phyloP scores from a whole-genome alignment of 345 rosid species.

The Gossypium longicalyx region DNA sequence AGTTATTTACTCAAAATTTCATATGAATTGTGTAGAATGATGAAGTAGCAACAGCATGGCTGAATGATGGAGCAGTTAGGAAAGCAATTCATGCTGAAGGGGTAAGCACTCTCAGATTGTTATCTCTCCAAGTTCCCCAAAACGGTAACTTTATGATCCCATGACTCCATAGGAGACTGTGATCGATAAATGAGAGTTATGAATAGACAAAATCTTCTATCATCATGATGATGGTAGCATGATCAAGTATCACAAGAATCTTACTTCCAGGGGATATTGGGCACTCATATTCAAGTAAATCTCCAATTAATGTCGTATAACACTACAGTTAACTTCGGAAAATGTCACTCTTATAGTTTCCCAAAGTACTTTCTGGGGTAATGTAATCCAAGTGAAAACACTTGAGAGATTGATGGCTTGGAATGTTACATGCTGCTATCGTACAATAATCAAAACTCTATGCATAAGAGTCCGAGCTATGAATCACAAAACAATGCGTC shows the following conservation, averaged over 20 bases:
- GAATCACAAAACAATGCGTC: neutral
- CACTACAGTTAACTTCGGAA: too few species aligned
- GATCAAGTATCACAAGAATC: constrained; percentile 78
- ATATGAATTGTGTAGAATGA: constrained; percentile 47
- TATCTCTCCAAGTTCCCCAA: neutral
- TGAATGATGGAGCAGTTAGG: constrained; percentile 63
- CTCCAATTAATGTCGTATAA: neutral
- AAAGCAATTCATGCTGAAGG: constrained; percentile 63
- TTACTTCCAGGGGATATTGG: constrained; percentile 59
- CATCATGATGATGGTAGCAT: constrained; percentile 65
- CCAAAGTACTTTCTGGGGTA: neutral
- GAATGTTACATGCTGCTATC: neutral
- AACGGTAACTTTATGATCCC: constrained; percentile 6
- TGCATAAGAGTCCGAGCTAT: neutral
- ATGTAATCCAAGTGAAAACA: neutral
- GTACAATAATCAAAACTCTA: neutral
- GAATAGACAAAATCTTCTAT: constrained; percentile 38
- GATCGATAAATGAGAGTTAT: constrained; percentile 51
- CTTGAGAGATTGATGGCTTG: neutral
- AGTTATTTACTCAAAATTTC: neutral
- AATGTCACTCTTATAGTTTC: too few species aligned
- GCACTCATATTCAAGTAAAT: constrained; percentile 79
- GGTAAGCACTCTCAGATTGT: constrained; percentile 29
- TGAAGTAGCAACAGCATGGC: constrained; percentile 74
- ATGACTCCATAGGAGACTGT: constrained; percentile 30